Conservation (phyloP, 192 early-diverging fungal genomes). For the Rhizoclosmatium sp. region DNA sequence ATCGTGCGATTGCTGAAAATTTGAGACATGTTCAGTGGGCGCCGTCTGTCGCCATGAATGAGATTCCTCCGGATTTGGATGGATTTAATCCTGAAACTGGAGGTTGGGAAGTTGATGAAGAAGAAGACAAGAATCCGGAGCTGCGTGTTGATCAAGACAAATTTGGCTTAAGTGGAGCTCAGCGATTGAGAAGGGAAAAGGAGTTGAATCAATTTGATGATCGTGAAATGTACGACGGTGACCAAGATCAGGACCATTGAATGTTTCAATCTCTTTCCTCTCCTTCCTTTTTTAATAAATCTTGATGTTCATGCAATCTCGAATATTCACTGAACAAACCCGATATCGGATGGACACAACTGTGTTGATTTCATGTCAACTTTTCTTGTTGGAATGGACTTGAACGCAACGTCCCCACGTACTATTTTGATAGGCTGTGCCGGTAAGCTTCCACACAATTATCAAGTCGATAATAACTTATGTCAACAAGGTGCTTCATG, state of each 20-base stretch:
- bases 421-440: constrained; percentile 20
- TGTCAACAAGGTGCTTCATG: constrained; percentile 33
- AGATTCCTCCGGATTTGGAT: constrained; percentile 62
- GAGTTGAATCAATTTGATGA: constrained; percentile 43
- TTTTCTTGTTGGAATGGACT: background rate
- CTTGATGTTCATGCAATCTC: too few relatives aligned
- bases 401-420: background rate
- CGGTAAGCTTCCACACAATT: background rate
- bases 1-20: constrained; percentile 64
- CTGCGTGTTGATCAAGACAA: constrained; percentile 43
- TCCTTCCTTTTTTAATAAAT: too few relatives aligned
- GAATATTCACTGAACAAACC: too few relatives aligned
- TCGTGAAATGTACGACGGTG: constrained; percentile 54
- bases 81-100: constrained; percentile 42
- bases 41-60: constrained; percentile 87
- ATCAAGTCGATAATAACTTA: background rate
- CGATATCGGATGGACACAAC: too few relatives aligned
- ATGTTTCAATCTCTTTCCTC: background rate
- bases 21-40: constrained; percentile 74
- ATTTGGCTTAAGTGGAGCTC: constrained; percentile 17
- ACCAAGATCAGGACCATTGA: constrained; percentile 46
- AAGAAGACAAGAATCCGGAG: constrained; percentile 49
- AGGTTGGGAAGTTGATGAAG: constrained; percentile 48
- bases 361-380: background rate
- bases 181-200: constrained; percentile 39